Conservation (phyloP, 164 flowering plant species). For the Stephania japonica region DNA sequence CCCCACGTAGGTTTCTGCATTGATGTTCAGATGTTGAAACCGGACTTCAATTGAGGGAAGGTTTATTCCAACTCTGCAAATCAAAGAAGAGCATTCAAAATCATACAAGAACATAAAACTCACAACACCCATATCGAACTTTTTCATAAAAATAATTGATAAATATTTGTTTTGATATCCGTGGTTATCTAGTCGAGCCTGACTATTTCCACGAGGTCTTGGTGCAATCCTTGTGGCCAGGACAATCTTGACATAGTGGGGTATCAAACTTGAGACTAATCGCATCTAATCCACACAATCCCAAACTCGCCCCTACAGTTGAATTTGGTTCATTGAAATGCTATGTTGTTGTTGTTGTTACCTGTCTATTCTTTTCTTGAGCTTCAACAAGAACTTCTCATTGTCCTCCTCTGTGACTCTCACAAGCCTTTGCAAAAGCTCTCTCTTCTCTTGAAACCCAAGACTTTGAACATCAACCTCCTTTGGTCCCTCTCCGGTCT, state of each 20-base stretch:
- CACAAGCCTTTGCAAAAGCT: conserved; percentile 49
- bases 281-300: too few species aligned
- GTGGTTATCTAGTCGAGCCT: too few species aligned
- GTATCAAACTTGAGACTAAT: too few species aligned
- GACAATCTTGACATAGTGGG: too few species aligned
- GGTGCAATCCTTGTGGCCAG: too few species aligned
- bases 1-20: conserved; percentile 48
- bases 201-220: not conserved
- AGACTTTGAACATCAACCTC: conserved; percentile 51
- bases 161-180: too few species aligned
- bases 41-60: conserved; percentile 66
- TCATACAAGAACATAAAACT: not conserved
- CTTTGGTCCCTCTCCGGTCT: conserved; percentile 24
- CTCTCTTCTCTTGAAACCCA: conserved; percentile 43
- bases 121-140: not conserved
- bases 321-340: too few species aligned
- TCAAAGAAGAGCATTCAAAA: not conserved
- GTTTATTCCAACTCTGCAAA: conserved; percentile 55
- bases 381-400: conserved; percentile 64
- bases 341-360: conserved; percentile 7
- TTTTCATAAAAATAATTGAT: not conserved
- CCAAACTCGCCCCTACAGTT: too few species aligned
- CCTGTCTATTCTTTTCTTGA: conserved; percentile 61
- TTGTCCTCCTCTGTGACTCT: conserved; percentile 61
- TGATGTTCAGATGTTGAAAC: conserved; percentile 44